Evolutionary conservation across 2,329 filamentous ascomycete genomes (phyloP), one percentile per base, ranked within the genome.

Genomic region (Exophiala dermatitidis): DNA sequence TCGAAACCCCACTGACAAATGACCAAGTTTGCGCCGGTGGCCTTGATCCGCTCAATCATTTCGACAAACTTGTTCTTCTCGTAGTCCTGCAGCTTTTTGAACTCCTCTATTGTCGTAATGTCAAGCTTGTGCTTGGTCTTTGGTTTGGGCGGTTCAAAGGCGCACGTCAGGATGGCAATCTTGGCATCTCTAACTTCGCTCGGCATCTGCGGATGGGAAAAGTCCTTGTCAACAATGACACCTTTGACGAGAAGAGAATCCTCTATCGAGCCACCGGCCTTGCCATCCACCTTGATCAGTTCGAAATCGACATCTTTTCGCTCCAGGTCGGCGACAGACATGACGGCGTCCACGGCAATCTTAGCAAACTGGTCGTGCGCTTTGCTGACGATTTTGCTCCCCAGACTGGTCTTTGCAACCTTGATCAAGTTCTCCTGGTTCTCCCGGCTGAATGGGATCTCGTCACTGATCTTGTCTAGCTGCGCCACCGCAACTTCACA

Each of bases 1-100:
- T 98, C 93, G 68, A 98, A 98, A 62, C 93, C 93, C 93, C 94
- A 98, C 71, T 98, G 94, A 74, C 93, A 98, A 67, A 98, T 95
- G 60, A 90, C 93, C 57, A 98, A 80, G 75, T 98, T 98, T 61
- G 93, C 93, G 58, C 93, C 93, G 0, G 91, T 94, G 66, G 88
- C 88, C 77, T 98, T 98, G 77, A 98, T 93, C 73, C 96, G 88
- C 69, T 94, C 80, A 65, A 98, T 96, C 93, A 98, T 98, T 76
- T 97, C 91, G 54, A 88, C 81, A 69, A 98, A 98, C 75, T 97
- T 98, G 69, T 88, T 86, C 65, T 85, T 85, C 74, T 98, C 93
- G 75, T 98, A 98, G 64, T 80, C 88, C 69, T 98, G 93, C 61
- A 98, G 76, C 74, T 94, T 93, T 79, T 95, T 96, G 79, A 95